Conservation (phyloP, 1,139 yeast species). For the Yamadazyma taylorii region DNA sequence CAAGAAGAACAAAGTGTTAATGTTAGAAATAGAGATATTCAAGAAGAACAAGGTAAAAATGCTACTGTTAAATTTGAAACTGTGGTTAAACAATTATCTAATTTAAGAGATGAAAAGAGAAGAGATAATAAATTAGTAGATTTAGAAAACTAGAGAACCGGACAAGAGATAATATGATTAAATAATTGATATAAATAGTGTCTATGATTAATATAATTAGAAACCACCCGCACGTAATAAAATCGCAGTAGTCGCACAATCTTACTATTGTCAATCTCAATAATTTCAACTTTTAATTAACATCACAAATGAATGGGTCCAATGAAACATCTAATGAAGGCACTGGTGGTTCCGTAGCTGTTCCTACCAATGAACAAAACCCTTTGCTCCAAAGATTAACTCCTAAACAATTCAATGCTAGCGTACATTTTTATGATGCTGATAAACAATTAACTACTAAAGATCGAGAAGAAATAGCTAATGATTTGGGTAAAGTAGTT, state of each 20-base stretch:
- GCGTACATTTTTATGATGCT: conserved; percentile 44
- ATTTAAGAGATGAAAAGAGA: conserved; percentile 68
- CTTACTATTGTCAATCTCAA: too few relatives aligned
- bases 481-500: conserved; percentile 29
- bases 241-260: too few relatives aligned
- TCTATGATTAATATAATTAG: too few relatives aligned
- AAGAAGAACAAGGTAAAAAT: conserved; percentile 82
- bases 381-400: conserved; percentile 31
- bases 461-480: conserved; percentile 33
- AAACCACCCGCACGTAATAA: too few relatives aligned
- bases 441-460: conserved; percentile 32
- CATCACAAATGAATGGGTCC: too few relatives aligned
- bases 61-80: conserved; percentile 71
- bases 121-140: conserved; percentile 57
- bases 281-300: too few relatives aligned
- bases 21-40: conserved; percentile 89
- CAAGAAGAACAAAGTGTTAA: conserved; percentile 75
- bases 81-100: conserved; percentile 66
- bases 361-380: conserved; percentile 14
- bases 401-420: conserved; percentile 38
- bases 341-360: background rate
- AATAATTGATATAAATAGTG: too few relatives aligned
- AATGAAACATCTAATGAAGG: too few relatives aligned
- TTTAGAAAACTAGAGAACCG: too few relatives aligned
- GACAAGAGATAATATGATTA: background rate